Percentiles rank a stretch among this genome's conserved stretches.
Conservation (phyloP, 2,329 filamentous ascomycete genomes). For the Botrytis cinerea region DNA sequence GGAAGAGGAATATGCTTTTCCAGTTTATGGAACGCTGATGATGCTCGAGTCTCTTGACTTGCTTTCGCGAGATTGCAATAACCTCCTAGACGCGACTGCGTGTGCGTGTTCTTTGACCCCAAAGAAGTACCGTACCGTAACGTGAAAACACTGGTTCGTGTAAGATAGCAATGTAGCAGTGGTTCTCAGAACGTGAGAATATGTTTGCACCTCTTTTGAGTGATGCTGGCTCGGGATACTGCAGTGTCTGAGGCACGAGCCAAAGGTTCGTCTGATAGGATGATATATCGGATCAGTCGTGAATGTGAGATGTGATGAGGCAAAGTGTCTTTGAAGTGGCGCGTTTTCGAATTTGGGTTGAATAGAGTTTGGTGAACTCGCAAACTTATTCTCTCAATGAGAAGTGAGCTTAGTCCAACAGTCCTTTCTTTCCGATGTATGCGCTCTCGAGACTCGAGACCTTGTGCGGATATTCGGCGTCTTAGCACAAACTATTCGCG, state of each 20-base stretch:
- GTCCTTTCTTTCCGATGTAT: neutral
- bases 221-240: slow-evolving; percentile 30
- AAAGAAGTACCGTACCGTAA: neutral
- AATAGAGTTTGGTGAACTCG: neutral
- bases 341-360: slow-evolving; percentile 1
- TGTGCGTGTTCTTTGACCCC: neutral
- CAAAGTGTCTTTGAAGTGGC: slow-evolving; percentile 17
- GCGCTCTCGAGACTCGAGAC: slow-evolving; percentile 4
- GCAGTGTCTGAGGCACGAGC: slow-evolving; percentile 40
- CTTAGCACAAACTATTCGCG: neutral
- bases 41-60: neutral
- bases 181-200: slow-evolving; percentile 9
- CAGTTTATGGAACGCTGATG: neutral
- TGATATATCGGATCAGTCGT: slow-evolving; percentile 28
- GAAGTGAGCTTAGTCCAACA: neutral
- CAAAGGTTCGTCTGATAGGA: slow-evolving; percentile 40
- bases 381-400: neutral
- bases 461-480: neutral
- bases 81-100: slow-evolving; percentile 1
- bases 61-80: neutral
- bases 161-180: neutral
- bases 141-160: neutral
- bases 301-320: slow-evolving; percentile 13
- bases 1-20: neutral
- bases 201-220: slow-evolving; percentile 4